A percentile compares a stretch with the other conserved stretches of the same genome.
These are phyloP conservation scores for Aspergillus wentii DNA, from an alignment of 495 filamentous ascomycete genomes.

Conservation along the genomic window DNA sequence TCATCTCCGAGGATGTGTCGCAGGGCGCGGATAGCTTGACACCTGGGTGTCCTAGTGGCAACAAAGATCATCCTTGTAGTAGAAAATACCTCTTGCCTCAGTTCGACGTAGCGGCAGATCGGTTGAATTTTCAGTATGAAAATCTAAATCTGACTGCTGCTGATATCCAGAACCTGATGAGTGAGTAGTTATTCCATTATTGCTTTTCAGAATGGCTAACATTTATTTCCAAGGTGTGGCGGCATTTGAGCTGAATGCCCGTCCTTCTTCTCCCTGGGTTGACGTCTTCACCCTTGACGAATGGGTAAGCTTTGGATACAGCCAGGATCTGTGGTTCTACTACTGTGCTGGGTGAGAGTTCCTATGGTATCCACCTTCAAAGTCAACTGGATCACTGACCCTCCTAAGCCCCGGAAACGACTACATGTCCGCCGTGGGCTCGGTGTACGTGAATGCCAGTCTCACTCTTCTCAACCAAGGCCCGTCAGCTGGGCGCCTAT, in stretches of 20 bases:
- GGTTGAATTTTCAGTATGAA: slow-evolving; percentile 19
- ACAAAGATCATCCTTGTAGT: too few species aligned
- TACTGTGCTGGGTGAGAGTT: slow-evolving; percentile 41
- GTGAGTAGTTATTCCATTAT: slow-evolving; percentile 9
- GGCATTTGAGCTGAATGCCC: slow-evolving; percentile 49
- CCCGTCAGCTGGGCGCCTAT: slow-evolving; percentile 38
- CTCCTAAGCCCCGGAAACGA: slow-evolving; percentile 47
- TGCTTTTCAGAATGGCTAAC: too few species aligned
- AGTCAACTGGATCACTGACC: not conserved
- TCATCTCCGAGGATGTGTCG: slow-evolving; percentile 41
- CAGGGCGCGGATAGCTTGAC: slow-evolving; percentile 50
- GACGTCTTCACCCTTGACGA: slow-evolving; percentile 48
- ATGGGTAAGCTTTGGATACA: slow-evolving; percentile 49
- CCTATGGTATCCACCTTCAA: not conserved
- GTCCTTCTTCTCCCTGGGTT: slow-evolving; percentile 45
- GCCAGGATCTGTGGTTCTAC: slow-evolving; percentile 47
- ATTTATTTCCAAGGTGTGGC: too few species aligned
- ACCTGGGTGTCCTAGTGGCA: slow-evolving; percentile 21
- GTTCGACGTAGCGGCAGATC: slow-evolving; percentile 17
- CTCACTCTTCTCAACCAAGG: slow-evolving; percentile 42
- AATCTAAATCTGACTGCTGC: slow-evolving; percentile 13
- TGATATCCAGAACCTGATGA: slow-evolving; percentile 19
- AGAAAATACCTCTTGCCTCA: slow-evolving; percentile 3
- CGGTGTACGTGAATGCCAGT: slow-evolving; percentile 50
- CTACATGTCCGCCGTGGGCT: slow-evolving; percentile 44